Evolutionary conservation across 179 eudicot genomes (phyloP).

Genomic region (Carnegiea gigantea): DNA sequence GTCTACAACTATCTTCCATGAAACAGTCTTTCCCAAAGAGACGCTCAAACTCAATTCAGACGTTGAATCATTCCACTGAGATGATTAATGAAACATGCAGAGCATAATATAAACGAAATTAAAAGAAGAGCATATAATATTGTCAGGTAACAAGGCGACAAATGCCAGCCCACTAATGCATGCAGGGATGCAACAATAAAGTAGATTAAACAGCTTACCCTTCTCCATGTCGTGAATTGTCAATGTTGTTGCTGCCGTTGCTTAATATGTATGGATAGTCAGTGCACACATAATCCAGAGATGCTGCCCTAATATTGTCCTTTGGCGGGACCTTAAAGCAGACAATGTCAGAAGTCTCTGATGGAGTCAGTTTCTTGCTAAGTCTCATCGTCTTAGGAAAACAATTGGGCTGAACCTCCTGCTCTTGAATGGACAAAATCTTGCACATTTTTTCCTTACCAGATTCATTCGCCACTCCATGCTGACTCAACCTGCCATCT

Average conservation of each 20-base stretch:
- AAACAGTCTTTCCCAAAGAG: background rate
- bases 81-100: background rate
- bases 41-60: background rate
- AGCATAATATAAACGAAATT: background rate
- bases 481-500: constrained; percentile 30
- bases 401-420: constrained; percentile 45
- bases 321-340: constrained; percentile 33
- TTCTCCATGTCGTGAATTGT: constrained; percentile 34
- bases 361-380: constrained; percentile 35
- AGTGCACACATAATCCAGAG: constrained; percentile 45
- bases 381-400: constrained; percentile 44
- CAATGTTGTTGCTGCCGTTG: constrained; percentile 32
- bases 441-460: constrained; percentile 30
- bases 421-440: constrained; percentile 33
- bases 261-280: constrained; percentile 41
- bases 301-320: constrained; percentile 34
- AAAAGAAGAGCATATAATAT: background rate
- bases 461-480: background rate
- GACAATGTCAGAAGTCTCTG: constrained; percentile 33
- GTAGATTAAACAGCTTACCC: constrained; percentile 37
- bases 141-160: background rate
- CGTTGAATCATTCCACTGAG: background rate
- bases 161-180: background rate
- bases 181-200: background rate
- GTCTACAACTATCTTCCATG: background rate